Percentiles rank a stretch among this genome's conserved stretches.
phyloP scores from a whole-genome alignment of 305 asterid genomes.

The Fraxinus angustifolia region DNA sequence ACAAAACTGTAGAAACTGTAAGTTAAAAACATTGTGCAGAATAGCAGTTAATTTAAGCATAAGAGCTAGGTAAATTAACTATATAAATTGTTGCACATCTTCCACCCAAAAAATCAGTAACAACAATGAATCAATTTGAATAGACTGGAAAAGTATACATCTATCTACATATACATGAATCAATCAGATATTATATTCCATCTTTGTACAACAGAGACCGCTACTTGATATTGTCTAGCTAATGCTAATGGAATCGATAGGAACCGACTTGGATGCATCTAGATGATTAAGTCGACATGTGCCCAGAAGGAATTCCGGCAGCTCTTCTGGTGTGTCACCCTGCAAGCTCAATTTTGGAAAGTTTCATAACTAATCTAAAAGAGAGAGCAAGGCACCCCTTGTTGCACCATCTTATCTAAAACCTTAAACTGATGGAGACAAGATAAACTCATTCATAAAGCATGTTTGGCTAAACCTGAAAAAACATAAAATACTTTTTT shows the following conservation, averaged over 20 bases:
- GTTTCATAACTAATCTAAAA: not conserved
- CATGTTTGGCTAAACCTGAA: not conserved
- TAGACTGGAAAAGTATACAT: too few species aligned
- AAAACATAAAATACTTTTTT: not conserved
- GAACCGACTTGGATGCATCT: conserved; percentile 35
- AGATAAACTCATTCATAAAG: not conserved
- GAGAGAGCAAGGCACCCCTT: not conserved
- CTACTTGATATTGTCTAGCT: not conserved
- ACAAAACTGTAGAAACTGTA: not conserved
- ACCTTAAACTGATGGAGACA: not conserved
- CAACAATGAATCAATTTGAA: conserved; percentile 6
- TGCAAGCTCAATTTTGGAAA: conserved; percentile 9
- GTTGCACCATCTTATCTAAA: not conserved
- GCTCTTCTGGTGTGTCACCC: conserved; percentile 42
- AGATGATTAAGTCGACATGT: conserved; percentile 43
- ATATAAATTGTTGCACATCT: not conserved
- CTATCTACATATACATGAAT: not conserved
- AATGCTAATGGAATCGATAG: conserved; percentile 22
- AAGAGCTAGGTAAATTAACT: not conserved
- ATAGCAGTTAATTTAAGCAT: not conserved
- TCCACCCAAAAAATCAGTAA: conserved; percentile 3
- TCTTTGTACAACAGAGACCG: not conserved
- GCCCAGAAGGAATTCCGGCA: conserved; percentile 45
- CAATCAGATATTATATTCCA: conserved; percentile 5
- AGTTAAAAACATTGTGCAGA: not conserved